A percentile compares a stretch with the other conserved stretches of the same genome.
Evolutionary conservation across 1,284 basidiomycete species (phyloP).

Genomic region (Entoloma clypeatum): DNA sequence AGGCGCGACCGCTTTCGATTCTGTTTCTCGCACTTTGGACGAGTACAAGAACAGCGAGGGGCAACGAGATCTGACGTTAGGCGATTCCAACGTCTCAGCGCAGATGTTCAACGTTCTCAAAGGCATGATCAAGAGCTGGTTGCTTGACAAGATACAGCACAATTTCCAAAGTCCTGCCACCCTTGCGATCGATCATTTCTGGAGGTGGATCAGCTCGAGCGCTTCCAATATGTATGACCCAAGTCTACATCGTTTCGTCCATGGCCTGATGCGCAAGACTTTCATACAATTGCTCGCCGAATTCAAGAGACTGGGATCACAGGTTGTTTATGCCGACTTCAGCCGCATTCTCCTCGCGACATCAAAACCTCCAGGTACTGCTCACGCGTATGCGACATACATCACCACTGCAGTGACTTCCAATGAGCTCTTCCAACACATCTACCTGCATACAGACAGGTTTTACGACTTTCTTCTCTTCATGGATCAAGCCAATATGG

Average conservation of each 20-base stretch:
- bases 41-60: constrained; percentile 82
- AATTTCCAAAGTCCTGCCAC: constrained; percentile 62
- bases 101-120: constrained; percentile 87
- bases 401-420: constrained; percentile 91
- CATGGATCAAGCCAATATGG: constrained; percentile 95
- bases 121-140: constrained; percentile 88
- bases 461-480: constrained; percentile 96
- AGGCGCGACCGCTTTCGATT: constrained; percentile 91
- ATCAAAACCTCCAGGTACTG: constrained; percentile 93
- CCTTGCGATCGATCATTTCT: constrained; percentile 86
- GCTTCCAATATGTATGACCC: constrained; percentile 91
- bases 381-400: constrained; percentile 94
- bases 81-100: constrained; percentile 90
- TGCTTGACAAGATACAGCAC: constrained; percentile 79
- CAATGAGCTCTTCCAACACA: constrained; percentile 93
- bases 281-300: constrained; percentile 97
- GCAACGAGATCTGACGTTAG: constrained; percentile 78
- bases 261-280: constrained; percentile 96
- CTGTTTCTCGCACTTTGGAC: constrained; percentile 86
- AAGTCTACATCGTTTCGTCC: constrained; percentile 89
- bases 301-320: constrained; percentile 92
- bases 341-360: constrained; percentile 89
- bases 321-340: constrained; percentile 95
- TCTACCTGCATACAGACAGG: constrained; percentile 83
- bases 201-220: constrained; percentile 92